Percentiles rank a stretch among this genome's conserved stretches.
Conservation (phyloP, 345 rosid species). For the Bruguiera parviflora region DNA sequence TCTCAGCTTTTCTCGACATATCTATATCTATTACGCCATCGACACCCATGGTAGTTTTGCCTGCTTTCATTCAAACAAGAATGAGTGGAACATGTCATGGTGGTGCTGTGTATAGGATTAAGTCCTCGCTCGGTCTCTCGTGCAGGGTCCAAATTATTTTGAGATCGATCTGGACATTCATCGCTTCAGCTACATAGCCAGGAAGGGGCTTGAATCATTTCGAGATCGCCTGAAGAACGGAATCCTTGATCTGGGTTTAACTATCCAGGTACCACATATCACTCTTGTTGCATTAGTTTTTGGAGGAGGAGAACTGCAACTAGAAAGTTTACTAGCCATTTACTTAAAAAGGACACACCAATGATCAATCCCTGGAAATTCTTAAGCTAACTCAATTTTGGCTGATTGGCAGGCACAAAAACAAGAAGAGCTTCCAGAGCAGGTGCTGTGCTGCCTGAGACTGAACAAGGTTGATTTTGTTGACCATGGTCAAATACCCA, state of each 20-base stretch:
- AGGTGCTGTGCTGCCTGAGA: slow-evolving; percentile 74
- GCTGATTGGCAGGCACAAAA: slow-evolving; percentile 66
- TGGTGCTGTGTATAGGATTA: too few relatives aligned
- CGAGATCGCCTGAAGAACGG: slow-evolving; percentile 75
- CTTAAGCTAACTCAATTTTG: not conserved
- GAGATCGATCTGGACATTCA: slow-evolving; percentile 95
- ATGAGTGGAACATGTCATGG: too few relatives aligned
- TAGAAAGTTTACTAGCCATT: not conserved
- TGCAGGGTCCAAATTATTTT: slow-evolving; percentile 82
- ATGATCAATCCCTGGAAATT: too few relatives aligned
- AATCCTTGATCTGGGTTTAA: slow-evolving; percentile 70
- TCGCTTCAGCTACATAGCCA: slow-evolving; percentile 84
- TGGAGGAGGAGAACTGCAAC: not conserved
- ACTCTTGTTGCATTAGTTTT: not conserved
- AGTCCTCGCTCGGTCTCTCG: not conserved
- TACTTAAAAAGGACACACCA: too few relatives aligned
- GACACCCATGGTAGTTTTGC: too few relatives aligned
- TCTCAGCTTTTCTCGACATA: too few relatives aligned
- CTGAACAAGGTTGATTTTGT: slow-evolving; percentile 78
- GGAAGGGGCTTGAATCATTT: slow-evolving; percentile 89
- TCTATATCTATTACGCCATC: too few relatives aligned
- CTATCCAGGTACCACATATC: slow-evolving; percentile 66
- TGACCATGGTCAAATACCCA: slow-evolving; percentile 70
- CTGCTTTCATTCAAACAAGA: too few relatives aligned
- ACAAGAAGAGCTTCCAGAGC: slow-evolving; percentile 90